Evolutionary conservation across 768 basidiomycete genomes (phyloP), one percentile per base, ranked within the genome.

Genomic region (Calvatia gigantea): DNA sequence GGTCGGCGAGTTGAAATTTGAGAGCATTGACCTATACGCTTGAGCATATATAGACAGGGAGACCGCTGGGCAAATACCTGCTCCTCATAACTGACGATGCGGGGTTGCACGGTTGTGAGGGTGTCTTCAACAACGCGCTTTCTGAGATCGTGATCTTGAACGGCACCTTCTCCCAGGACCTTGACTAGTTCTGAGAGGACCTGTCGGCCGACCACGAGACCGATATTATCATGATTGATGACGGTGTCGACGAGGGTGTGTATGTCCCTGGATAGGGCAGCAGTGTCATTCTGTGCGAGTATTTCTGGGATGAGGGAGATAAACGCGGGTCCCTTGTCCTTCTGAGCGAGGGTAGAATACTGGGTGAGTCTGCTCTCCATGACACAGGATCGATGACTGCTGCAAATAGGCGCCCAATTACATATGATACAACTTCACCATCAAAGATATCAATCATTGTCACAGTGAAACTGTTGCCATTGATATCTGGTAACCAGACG

Each of bases 71-170:
- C 44, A n/a, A 21, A 8, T 63, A 94, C 97, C 80, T 97, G 94
- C 71, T 98, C 94, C 67, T 99, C 96, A 64, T 91, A 96, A 68
- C 88, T 94, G 59, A 91, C 92, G 61, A 94, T 81, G 54, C 91
- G 79, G 17, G 89, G 84, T 67, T 92, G 86, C 35, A 90, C 73
- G 29, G 82, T 78, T 17, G 75, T 72, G 31, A 97, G 76, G 0
- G 89, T 86, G 38, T 87, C 85, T 67, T 91, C 78, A 6, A 97
- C 84, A 38, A 95, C 79, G 53, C 78, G 77, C 67, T 90, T 90
- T 62, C 82, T 81, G 14, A 83, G 64, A 8, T 85, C 84, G 12
- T 74, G 64, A 62, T 83, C 73, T 42, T 78, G 72, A 62, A 88
- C 74, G 2, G 65, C 69, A 28, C 81, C 82, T 35, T 83, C 81